Conservation (phyloP, 768 basidiomycete species). For the Leccinum subtestaceum region DNA sequence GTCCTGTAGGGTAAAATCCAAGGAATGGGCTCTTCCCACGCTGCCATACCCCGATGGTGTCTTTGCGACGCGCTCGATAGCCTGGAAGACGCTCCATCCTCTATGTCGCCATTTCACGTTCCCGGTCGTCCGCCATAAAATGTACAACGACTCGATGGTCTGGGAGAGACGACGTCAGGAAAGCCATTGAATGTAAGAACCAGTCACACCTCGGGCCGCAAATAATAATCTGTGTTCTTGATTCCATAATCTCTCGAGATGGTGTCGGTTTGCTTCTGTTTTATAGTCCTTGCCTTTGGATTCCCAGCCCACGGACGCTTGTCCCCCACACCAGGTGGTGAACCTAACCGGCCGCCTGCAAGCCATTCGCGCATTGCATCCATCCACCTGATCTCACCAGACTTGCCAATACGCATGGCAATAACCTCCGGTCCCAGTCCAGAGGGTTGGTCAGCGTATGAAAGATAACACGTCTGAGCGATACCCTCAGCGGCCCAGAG, state of each 20-base stretch:
- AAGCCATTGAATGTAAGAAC: not conserved
- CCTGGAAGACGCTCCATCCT: slow-evolving; percentile 69
- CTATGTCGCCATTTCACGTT: slow-evolving; percentile 66
- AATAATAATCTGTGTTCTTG: slow-evolving; percentile 45
- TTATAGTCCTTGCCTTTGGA: slow-evolving; percentile 14
- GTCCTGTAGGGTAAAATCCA: slow-evolving; percentile 42
- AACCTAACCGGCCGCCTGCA: slow-evolving; percentile 40
- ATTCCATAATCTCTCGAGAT: slow-evolving; percentile 53
- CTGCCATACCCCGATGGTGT: slow-evolving; percentile 62
- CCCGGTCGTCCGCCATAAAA: slow-evolving; percentile 69
- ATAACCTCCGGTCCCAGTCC: slow-evolving; percentile 66
- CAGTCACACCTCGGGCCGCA: slow-evolving; percentile 65
- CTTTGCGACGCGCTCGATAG: slow-evolving; percentile 58
- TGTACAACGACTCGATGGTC: slow-evolving; percentile 72
- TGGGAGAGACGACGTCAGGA: slow-evolving; percentile 25
- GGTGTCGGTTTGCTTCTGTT: slow-evolving; percentile 22
- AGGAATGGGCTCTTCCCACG: slow-evolving; percentile 45
- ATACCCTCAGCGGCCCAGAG: slow-evolving; percentile 76
- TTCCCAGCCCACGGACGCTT: slow-evolving; percentile 29
- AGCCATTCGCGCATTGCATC: slow-evolving; percentile 46
- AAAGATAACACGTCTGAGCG: slow-evolving; percentile 65
- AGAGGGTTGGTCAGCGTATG: slow-evolving; percentile 67
- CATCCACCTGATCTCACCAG: slow-evolving; percentile 26
- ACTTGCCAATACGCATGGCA: slow-evolving; percentile 32
- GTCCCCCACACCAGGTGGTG: slow-evolving; percentile 53